Evolutionary conservation across 352 stramenopile genomes (phyloP).

Genomic region (Pythium aphanidermatum): DNA sequence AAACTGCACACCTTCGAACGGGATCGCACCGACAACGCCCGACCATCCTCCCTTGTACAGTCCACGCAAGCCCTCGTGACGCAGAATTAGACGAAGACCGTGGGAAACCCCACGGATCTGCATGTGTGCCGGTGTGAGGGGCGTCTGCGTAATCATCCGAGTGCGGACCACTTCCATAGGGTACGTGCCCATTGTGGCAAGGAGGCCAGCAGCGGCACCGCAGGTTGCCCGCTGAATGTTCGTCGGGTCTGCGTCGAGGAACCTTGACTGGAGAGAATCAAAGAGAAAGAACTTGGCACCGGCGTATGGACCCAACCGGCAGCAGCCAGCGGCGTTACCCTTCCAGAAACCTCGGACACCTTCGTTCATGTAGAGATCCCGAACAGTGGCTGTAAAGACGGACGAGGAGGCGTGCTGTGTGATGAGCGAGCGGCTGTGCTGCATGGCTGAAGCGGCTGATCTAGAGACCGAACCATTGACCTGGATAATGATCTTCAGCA

Average conservation of each 20-base stretch:
- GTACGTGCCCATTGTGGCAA: conserved; percentile 73
- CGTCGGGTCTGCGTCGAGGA: conserved; percentile 29
- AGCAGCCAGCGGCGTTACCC: conserved; percentile 71
- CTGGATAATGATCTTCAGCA: conserved; percentile 84
- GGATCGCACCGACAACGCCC: conserved; percentile 60
- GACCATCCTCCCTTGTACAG: conserved; percentile 72
- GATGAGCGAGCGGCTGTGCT: conserved; percentile 6
- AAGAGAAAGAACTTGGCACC: conserved; percentile 81
- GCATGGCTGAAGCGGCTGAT: conserved; percentile 21
- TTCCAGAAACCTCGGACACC: conserved; percentile 74
- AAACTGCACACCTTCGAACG: conserved; percentile 82
- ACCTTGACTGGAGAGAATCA: conserved; percentile 53
- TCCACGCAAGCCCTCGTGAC: conserved; percentile 52
- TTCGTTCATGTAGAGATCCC: conserved; percentile 56
- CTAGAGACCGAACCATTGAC: conserved; percentile 41
- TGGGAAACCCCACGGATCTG: conserved; percentile 57
- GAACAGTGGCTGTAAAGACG: conserved; percentile 35
- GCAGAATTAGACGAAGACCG: conserved; percentile 49
- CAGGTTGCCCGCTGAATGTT: conserved; percentile 50
- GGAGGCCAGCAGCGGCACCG: conserved; percentile 50
- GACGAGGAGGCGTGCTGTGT: conserved; percentile 20
- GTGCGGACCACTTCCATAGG: conserved; percentile 79
- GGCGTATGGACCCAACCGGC: conserved; percentile 66
- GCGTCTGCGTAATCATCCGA: conserved; percentile 67
- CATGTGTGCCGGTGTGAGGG: conserved; percentile 22